These are phyloP conservation scores for Mycena latifolia DNA, from an alignment of 768 basidiomycete species.

Conservation along the genomic window DNA sequence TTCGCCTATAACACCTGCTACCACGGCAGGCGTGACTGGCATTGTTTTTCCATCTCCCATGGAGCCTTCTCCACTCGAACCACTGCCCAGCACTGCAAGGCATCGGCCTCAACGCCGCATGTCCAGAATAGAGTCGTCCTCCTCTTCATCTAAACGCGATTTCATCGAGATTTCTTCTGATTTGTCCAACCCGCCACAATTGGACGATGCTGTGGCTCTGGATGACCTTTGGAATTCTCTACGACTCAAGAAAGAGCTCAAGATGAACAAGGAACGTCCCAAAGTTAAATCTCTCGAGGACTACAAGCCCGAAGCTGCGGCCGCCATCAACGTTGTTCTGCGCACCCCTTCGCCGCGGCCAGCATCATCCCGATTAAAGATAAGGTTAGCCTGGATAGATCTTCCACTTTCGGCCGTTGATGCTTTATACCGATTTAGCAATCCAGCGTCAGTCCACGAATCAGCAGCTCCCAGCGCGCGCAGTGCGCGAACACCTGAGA, in stretches of 20 bases:
- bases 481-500: slow-evolving; percentile 22
- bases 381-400: slow-evolving; percentile 26
- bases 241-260: slow-evolving; percentile 54
- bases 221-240: slow-evolving; percentile 58
- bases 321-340: background rate
- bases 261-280: slow-evolving; percentile 55
- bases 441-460: slow-evolving; percentile 9
- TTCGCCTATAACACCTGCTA: slow-evolving; percentile 30
- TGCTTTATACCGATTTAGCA: background rate
- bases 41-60: slow-evolving; percentile 27
- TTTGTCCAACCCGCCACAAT: slow-evolving; percentile 31
- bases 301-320: slow-evolving; percentile 24
- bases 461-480: slow-evolving; percentile 16
- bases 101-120: slow-evolving; percentile 22
- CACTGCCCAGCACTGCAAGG: slow-evolving; percentile 1
- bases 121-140: slow-evolving; percentile 22
- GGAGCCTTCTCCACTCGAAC: slow-evolving; percentile 20
- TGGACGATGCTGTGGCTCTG: slow-evolving; percentile 45
- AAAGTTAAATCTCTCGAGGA: slow-evolving; percentile 62
- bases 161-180: slow-evolving; percentile 27
- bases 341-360: slow-evolving; percentile 32
- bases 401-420: slow-evolving; percentile 10
- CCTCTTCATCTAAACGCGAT: slow-evolving; percentile 21
- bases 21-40: slow-evolving; percentile 32
- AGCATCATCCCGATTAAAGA: slow-evolving; percentile 21